phyloP scores from a whole-genome alignment of 352 stramenopile genomes.

The Pythium folliculosum region DNA sequence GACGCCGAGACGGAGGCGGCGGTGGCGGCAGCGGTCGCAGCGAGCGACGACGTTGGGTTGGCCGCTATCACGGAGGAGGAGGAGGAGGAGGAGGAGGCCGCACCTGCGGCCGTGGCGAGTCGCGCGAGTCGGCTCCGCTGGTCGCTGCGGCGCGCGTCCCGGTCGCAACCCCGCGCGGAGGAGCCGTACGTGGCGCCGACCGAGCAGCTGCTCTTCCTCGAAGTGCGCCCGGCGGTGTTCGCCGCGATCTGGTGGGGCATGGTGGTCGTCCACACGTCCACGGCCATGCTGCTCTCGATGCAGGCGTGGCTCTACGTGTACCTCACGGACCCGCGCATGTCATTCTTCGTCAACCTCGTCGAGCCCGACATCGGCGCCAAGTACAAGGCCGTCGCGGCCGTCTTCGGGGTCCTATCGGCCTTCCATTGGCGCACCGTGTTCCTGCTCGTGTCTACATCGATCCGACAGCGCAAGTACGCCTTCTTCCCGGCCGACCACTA shows the following conservation, averaged over 20 bases:
- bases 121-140: constrained; percentile 1
- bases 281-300: constrained; percentile 23
- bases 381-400: constrained; percentile 23
- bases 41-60: constrained; percentile 2
- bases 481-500: constrained; percentile 24
- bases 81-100: neutral
- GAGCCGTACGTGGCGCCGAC: constrained; percentile 23
- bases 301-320: constrained; percentile 31
- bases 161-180: no score
- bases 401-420: constrained; percentile 24
- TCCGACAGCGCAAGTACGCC: constrained; percentile 30
- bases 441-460: constrained; percentile 21
- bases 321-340: constrained; percentile 30
- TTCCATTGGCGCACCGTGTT: constrained; percentile 26
- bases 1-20: no score
- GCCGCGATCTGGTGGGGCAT: constrained; percentile 25
- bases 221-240: constrained; percentile 26
- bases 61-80: neutral
- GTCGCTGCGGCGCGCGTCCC: neutral
- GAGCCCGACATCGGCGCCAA: constrained; percentile 25
- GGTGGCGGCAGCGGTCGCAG: neutral
- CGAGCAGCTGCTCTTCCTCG: constrained; percentile 23
- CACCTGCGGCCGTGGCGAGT: no score
- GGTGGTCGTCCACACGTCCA: constrained; percentile 26
- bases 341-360: constrained; percentile 35